Evolutionary conservation across 805 yeast genomes (phyloP).

Genomic region (Saturnispora kantuleensis): DNA sequence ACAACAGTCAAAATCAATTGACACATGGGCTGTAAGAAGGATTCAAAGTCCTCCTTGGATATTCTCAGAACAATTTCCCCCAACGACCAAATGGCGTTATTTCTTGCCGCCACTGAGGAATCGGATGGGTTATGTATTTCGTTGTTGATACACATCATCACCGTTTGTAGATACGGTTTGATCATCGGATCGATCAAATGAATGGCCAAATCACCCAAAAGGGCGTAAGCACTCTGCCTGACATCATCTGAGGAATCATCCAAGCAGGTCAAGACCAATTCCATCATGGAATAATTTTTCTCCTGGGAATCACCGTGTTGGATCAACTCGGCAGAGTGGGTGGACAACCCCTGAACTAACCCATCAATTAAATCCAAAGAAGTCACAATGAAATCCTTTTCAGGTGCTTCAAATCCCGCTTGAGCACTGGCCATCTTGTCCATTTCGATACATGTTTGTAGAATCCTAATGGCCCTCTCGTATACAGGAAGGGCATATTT

Average conservation of each 20-base stretch:
- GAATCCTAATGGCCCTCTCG: conserved; percentile 61
- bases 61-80: conserved; percentile 75
- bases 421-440: conserved; percentile 56
- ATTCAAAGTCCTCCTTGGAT: conserved; percentile 35
- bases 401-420: conserved; percentile 66
- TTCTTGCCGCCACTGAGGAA: conserved; percentile 51
- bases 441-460: conserved; percentile 56
- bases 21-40: conserved; percentile 45
- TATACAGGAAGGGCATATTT: conserved; percentile 87
- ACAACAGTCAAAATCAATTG: conserved; percentile 51
- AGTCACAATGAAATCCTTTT: conserved; percentile 83
- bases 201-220: conserved; percentile 83
- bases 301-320: conserved; percentile 16
- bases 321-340: conserved; percentile 48
- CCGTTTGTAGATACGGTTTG: conserved; percentile 37
- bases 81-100: conserved; percentile 88
- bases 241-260: conserved; percentile 77
- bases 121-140: conserved; percentile 49
- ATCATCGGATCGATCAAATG: conserved; percentile 38
- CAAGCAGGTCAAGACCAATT: conserved; percentile 55
- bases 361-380: conserved; percentile 89
- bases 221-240: conserved; percentile 85
- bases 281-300: conserved; percentile 35
- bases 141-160: conserved; percentile 57
- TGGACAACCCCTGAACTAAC: conserved; percentile 76